Evolutionary conservation across 768 basidiomycete species (phyloP), one percentile per base, ranked within the genome.

Genomic region (Podaxis sp.): DNA sequence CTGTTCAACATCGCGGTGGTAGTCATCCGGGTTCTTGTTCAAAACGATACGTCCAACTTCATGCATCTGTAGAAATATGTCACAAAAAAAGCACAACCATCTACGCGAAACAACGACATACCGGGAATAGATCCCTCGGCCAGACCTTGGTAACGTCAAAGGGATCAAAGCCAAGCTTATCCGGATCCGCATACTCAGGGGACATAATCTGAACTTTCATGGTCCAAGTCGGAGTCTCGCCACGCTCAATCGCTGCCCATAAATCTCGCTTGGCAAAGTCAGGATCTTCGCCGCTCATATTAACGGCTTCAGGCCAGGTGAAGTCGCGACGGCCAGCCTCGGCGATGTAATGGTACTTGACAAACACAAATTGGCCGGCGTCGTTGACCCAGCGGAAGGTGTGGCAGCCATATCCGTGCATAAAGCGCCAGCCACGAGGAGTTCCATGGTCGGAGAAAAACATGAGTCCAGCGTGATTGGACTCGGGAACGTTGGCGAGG

Each of bases 11-110:
- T 64, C 63, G 12, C 63, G 63, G 36, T 64, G 63, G 46, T 60
- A 64, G 19, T 59, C 58, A n/a, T 64, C 57, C n/a, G 63, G 63
- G 46, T 64, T 64, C 54, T 64, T 64, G 63, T 64, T 60, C 37
- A 64, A 54, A 22, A 64, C 63, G 25, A 64, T 55, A 13, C 43
- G 49, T 6, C 63, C 63, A 13, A 64, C 63, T 59, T 64, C 63
- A 37, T 47, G 63, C 36, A 59, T 38, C 54, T 55, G 19, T 4
- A 19, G 2, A 38, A 9, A 15, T 6, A 17, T 7, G 22, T 40
- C 3, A 55, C 2, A 15, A 55, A 25, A n/a, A 12, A 9, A 8
- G 19, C 6, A 40, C n/a, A 24, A 40, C 17, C 36, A 24, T 9
- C 15, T 8, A 33, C 17, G 22, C 13, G 2, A 19, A 13, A 24